Evolutionary conservation across 116 monocot genomes (phyloP).

Genomic region (Zostera marina): DNA sequence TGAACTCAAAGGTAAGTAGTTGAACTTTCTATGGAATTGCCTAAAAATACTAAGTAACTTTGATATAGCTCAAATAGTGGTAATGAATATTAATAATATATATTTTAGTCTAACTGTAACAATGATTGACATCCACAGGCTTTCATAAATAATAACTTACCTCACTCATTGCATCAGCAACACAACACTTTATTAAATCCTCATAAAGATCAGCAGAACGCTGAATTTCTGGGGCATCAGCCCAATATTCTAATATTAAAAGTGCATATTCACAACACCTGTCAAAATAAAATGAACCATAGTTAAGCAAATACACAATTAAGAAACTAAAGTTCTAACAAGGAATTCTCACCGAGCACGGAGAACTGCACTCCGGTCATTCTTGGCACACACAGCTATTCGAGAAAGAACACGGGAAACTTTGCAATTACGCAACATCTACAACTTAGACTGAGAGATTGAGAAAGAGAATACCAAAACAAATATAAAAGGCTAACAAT

Average conservation of each 20-base stretch:
- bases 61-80: too few relatives aligned
- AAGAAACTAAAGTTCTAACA: neutral
- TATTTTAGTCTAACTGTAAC: too few relatives aligned
- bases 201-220: slow-evolving; percentile 86
- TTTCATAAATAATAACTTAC: slow-evolving; percentile 16
- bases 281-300: slow-evolving; percentile 4
- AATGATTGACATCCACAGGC: too few relatives aligned
- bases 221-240: slow-evolving; percentile 96
- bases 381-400: slow-evolving; percentile 80
- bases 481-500: neutral
- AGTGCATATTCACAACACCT: slow-evolving; percentile 99
- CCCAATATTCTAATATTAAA: slow-evolving; percentile 83
- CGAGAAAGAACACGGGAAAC: slow-evolving; percentile 78
- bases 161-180: slow-evolving; percentile 99
- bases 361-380: slow-evolving; percentile 81
- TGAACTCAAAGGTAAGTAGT: neutral
- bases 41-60: too few relatives aligned
- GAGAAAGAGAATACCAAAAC: neutral
- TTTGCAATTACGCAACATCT: slow-evolving; percentile 98
- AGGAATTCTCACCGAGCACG: slow-evolving; percentile 63
- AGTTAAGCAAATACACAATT: neutral
- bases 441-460: slow-evolving; percentile 6
- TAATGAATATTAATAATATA: too few relatives aligned
- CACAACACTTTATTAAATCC: slow-evolving; percentile 91
- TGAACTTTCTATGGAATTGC: too few relatives aligned